A percentile compares a stretch with the other conserved stretches of the same genome.
These are phyloP conservation scores for Trichoderma brevicompactum DNA, from an alignment of 2,329 filamentous ascomycete species.

Conservation along the genomic window DNA sequence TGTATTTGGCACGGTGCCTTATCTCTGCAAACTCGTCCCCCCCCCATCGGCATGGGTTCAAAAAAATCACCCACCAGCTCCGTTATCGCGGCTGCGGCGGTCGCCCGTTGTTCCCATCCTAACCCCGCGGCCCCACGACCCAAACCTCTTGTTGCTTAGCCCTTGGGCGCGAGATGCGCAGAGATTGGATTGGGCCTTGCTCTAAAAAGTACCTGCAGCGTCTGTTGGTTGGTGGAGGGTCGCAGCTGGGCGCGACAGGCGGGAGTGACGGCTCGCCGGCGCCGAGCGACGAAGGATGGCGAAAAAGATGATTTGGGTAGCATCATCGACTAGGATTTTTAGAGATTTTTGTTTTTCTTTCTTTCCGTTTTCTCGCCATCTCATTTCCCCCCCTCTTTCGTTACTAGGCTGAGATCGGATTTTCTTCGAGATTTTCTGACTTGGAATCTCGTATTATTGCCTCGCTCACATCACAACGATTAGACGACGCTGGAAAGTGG, in stretches of 20 bases:
- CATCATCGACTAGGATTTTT: conserved; percentile 21
- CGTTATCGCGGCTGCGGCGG: conserved; percentile 13
- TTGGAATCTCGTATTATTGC: background rate
- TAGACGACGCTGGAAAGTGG: background rate
- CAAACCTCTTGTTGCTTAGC: conserved; percentile 15
- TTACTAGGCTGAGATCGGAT: background rate
- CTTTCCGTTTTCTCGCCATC: background rate
- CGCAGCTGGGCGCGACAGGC: background rate
- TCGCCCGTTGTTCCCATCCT: conserved; percentile 2
- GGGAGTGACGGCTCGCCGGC: conserved; percentile 21
- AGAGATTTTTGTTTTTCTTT: background rate
- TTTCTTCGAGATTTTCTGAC: background rate
- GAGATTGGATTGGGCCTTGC: conserved; percentile 4
- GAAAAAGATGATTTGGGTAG: conserved; percentile 26
- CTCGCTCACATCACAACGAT: background rate
- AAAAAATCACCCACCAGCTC: conserved; percentile 8
- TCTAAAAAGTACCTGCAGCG: conserved; percentile 15
- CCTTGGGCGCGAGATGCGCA: conserved; percentile 13
- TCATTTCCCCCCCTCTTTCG: background rate
- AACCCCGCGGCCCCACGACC: conserved; percentile 23
- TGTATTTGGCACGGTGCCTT: background rate
- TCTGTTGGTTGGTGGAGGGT: background rate
- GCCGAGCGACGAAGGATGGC: conserved; percentile 27
- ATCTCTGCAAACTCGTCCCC: background rate
- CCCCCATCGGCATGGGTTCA: background rate